Percentiles rank a stretch among this genome's conserved stretches.
These are phyloP conservation scores for Oryza longistaminata DNA, from an alignment of 176 grass and related monocot species.

Conservation along the genomic window DNA sequence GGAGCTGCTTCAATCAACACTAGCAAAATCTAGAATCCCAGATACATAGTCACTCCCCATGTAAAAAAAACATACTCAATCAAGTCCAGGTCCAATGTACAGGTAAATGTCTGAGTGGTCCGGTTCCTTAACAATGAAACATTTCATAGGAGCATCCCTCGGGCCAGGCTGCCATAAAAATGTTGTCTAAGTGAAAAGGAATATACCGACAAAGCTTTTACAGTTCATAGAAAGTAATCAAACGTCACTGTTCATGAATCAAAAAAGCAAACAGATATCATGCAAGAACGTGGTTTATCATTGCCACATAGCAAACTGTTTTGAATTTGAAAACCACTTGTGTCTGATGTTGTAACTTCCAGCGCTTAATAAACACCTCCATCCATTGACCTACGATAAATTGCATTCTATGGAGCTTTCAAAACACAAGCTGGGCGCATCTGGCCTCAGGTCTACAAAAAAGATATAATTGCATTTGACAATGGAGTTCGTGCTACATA, in stretches of 20 bases:
- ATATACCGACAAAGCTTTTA: neutral
- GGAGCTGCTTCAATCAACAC: conserved; percentile 13
- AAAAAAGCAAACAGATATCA: too few species aligned
- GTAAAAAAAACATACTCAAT: conserved; percentile 48
- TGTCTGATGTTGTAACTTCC: neutral
- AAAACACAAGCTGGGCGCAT: too few species aligned
- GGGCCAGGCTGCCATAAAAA: conserved; percentile 68
- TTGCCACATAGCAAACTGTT: neutral
- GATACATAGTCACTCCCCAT: neutral
- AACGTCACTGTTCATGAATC: neutral
- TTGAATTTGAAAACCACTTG: neutral
- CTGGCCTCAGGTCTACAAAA: too few species aligned
- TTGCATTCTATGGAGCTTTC: conserved; percentile 31
- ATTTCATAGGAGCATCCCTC: conserved; percentile 70
- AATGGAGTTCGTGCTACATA: neutral
- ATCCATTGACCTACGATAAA: neutral
- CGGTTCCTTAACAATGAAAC: conserved; percentile 82
- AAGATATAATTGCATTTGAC: conserved; percentile 20
- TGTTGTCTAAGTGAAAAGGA: conserved; percentile 7
- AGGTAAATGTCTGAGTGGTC: conserved; percentile 63
- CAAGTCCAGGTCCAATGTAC: conserved; percentile 70
- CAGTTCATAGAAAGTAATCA: neutral
- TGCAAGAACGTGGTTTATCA: neutral
- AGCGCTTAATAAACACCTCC: neutral
- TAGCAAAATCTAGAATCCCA: neutral